Conservation (phyloP, 2,329 filamentous ascomycete genomes). For the Curvularia sp. region DNA sequence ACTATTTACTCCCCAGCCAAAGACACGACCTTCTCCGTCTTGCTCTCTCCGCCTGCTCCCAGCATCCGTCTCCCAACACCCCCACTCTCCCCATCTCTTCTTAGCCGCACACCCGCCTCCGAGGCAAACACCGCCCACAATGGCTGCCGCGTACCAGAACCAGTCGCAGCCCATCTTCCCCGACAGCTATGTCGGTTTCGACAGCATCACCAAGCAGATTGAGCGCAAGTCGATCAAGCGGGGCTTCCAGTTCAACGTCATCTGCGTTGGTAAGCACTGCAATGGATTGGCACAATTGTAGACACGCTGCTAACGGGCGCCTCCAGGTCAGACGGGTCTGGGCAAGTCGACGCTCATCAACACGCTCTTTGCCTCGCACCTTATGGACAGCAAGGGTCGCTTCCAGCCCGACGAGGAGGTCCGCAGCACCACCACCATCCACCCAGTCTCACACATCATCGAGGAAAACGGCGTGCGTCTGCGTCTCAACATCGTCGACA, state of each 20-base stretch:
- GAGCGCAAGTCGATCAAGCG: constrained; percentile 99
- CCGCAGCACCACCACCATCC: constrained; percentile 96
- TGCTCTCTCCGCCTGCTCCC: constrained; percentile 17
- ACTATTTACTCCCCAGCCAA: constrained; percentile 35
- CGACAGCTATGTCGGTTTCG: constrained; percentile 98
- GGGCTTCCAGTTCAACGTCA: constrained; percentile 99
- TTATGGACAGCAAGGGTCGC: constrained; percentile 98
- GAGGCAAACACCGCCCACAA: constrained; percentile 50
- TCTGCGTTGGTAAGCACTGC: constrained; percentile 89
- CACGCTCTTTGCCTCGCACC: constrained; percentile 99
- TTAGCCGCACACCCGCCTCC: constrained; percentile 20
- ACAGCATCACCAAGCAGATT: constrained; percentile 99
- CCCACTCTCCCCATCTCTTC: constrained; percentile 18
- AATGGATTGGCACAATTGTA: neutral
- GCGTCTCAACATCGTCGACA: constrained; percentile 98
- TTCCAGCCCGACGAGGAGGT: constrained; percentile 90
- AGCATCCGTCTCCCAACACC: constrained; percentile 11
- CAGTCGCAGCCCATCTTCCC: constrained; percentile 74
- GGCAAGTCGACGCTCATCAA: constrained; percentile 99
- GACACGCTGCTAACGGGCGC: constrained; percentile 14
- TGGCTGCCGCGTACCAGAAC: constrained; percentile 72
- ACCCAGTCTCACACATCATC: constrained; percentile 97
- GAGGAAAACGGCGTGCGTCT: constrained; percentile 99
- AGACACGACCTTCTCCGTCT: constrained; percentile 23
- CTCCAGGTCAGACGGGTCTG: constrained; percentile 90